Evolutionary conservation across 805 yeast genomes (phyloP).

Genomic region (Candida coleopterorum): DNA sequence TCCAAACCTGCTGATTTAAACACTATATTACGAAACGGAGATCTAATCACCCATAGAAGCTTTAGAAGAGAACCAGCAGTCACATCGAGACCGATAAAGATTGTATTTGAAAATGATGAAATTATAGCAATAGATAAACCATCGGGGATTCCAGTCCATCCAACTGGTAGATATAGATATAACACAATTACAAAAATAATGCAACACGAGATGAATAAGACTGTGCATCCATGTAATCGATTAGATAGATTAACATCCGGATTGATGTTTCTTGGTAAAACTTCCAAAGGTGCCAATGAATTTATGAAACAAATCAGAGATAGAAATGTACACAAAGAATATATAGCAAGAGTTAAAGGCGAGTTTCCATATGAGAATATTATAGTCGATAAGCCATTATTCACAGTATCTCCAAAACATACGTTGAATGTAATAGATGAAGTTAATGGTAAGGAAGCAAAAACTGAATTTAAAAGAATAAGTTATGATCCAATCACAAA

Average conservation of each 20-base stretch:
- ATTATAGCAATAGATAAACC: conserved; percentile 88
- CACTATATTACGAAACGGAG: conserved; percentile 73
- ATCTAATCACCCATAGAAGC: conserved; percentile 67
- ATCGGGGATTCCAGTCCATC: conserved; percentile 92
- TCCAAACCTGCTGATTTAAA: conserved; percentile 59
- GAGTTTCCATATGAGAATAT: conserved; percentile 62
- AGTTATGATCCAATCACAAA: conserved; percentile 56
- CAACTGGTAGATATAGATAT: conserved; percentile 80
- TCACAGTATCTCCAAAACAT: conserved; percentile 68
- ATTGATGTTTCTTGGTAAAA: conserved; percentile 84
- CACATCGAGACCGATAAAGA: conserved; percentile 49
- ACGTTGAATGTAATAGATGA: conserved; percentile 55
- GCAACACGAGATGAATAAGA: conserved; percentile 60
- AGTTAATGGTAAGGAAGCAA: conserved; percentile 62
- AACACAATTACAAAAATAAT: conserved; percentile 73
- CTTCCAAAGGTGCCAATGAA: conserved; percentile 69
- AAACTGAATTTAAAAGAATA: conserved; percentile 61
- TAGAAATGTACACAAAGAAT: conserved; percentile 72
- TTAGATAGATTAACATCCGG: conserved; percentile 92
- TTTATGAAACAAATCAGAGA: conserved; percentile 70
- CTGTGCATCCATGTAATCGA: conserved; percentile 78
- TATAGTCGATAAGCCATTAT: conserved; percentile 61
- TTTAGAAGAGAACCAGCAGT: conserved; percentile 94
- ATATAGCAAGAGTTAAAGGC: conserved; percentile 85
- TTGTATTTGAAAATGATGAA: conserved; percentile 71